Conservation (phyloP, 331 rosid species). For the Erythrophleum ivorense region DNA sequence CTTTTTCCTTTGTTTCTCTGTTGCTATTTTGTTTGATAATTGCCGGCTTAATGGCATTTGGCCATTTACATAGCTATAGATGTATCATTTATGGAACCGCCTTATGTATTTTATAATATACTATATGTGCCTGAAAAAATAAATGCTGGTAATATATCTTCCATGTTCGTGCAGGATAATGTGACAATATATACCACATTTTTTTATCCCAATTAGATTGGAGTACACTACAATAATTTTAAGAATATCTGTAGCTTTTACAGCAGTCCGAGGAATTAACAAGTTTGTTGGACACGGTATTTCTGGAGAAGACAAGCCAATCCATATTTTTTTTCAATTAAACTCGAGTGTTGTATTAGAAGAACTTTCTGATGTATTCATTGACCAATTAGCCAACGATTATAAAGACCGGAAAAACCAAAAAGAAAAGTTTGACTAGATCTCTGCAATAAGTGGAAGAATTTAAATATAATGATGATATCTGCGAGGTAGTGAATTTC, state of each 20-base stretch:
- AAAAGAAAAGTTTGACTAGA: background rate
- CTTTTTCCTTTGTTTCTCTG: background rate
- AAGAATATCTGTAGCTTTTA: conserved; percentile 25
- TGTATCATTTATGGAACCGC: background rate
- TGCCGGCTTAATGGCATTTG: conserved; percentile 7
- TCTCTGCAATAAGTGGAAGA: background rate
- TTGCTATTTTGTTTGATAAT: conserved; percentile 9
- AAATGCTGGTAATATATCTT: background rate
- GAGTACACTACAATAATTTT: conserved; percentile 8
- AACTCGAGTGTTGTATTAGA: conserved; percentile 23
- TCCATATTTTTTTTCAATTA: conserved; percentile 17
- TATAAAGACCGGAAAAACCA: background rate
- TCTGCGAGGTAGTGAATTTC: background rate
- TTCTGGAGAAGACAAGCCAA: conserved; percentile 25
- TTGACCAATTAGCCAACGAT: background rate
- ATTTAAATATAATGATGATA: background rate
- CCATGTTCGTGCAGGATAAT: conserved; percentile 45
- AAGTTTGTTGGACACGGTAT: conserved; percentile 26
- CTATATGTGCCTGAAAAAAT: background rate
- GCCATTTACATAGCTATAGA: conserved; percentile 16
- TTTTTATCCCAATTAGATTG: conserved; percentile 40
- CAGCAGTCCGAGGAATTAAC: conserved; percentile 2
- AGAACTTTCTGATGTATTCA: conserved; percentile 11
- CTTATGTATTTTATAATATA: conserved; percentile 19
- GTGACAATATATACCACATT: conserved; percentile 34